Conservation (phyloP, 306 rosid genomes). For the Styphnolobium japonicum region DNA sequence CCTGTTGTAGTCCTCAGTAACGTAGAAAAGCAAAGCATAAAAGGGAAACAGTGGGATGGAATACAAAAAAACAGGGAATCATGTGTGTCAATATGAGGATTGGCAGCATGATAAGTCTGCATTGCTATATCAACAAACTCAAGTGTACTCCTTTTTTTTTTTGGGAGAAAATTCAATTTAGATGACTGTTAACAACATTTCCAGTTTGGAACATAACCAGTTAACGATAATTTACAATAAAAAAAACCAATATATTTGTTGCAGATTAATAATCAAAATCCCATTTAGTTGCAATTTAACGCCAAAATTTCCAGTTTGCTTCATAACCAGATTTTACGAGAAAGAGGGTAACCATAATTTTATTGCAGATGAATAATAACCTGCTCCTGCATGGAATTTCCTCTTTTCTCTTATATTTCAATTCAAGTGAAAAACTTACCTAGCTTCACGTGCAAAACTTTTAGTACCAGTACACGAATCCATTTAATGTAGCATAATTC, state of each 20-base stretch:
- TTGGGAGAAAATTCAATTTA: neutral
- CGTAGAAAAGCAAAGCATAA: conserved; percentile 21
- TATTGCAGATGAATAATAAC: neutral
- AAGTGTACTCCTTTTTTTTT: neutral
- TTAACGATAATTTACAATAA: neutral
- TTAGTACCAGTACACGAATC: neutral
- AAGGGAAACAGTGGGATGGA: neutral
- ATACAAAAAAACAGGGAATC: neutral
- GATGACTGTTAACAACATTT: neutral
- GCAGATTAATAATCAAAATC: neutral
- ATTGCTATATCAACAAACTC: neutral
- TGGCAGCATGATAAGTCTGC: neutral
- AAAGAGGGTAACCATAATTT: neutral
- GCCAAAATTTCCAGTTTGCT: neutral
- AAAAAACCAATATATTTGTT: neutral
- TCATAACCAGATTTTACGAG: neutral
- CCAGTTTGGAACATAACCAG: neutral
- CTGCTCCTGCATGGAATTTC: neutral
- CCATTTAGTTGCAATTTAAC: neutral
- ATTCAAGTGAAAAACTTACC: neutral
- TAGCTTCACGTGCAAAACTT: neutral
- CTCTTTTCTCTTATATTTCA: neutral
- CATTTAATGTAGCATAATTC: conserved; percentile 1
- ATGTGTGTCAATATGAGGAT: neutral
- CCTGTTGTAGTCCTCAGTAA: neutral